Percentiles rank a stretch among this genome's conserved stretches.
Conservation (phyloP, 768 basidiomycete genomes). For the Piloderma croceum region DNA sequence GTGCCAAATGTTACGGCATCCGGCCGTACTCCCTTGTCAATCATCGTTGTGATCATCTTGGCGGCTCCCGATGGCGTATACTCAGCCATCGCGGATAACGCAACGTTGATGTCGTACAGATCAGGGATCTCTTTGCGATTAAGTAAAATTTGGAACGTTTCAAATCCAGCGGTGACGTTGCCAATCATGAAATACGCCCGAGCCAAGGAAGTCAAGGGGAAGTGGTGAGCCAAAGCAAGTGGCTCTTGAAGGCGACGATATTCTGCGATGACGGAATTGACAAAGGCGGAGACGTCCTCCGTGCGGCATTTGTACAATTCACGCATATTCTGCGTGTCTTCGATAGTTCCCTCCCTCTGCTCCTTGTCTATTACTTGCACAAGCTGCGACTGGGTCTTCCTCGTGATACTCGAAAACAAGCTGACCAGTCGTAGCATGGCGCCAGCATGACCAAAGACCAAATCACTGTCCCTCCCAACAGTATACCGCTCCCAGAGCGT, state of each 20-base stretch:
- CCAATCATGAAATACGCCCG: conserved; percentile 58
- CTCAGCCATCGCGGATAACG: conserved; percentile 48
- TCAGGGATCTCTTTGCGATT: conserved; percentile 51
- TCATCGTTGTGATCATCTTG: conserved; percentile 47
- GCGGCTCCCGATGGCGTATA: conserved; percentile 42
- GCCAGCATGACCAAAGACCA: conserved; percentile 37
- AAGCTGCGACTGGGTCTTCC: no score
- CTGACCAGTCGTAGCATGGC: conserved; percentile 40
- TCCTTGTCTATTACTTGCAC: conserved; percentile 15
- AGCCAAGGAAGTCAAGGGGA: conserved; percentile 53
- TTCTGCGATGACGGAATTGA: conserved; percentile 37
- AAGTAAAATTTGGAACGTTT: conserved; percentile 41
- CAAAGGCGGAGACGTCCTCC: conserved; percentile 28
- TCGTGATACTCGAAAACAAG: conserved; percentile 27
- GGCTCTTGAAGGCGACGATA: conserved; percentile 43
- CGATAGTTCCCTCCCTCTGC: background rate
- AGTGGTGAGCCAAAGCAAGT: conserved; percentile 41
- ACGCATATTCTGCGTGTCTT: background rate
- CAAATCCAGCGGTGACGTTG: conserved; percentile 40
- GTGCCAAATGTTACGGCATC: conserved; percentile 56
- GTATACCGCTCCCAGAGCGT: conserved; percentile 55
- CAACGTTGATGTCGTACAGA: conserved; percentile 59
- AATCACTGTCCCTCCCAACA: conserved; percentile 31
- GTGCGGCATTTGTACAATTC: background rate
- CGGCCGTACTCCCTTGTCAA: conserved; percentile 40